Evolutionary conservation across 148 eudicot genomes (phyloP).

Genomic region (Pharnaceum exiguum): DNA sequence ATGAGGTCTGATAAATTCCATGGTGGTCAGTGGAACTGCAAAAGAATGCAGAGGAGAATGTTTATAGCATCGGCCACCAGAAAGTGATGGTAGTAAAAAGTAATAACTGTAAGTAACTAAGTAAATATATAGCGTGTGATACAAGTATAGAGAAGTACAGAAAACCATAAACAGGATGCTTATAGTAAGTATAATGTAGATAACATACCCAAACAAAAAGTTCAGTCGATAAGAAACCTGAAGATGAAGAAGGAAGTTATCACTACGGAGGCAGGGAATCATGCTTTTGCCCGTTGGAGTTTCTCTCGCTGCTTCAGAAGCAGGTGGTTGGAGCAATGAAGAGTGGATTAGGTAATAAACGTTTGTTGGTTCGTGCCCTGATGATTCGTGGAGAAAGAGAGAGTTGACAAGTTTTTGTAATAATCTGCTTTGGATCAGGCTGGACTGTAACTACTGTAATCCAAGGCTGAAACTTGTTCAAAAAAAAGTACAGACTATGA

Average conservation of each 20-base stretch:
- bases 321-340: neutral
- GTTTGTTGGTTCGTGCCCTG: constrained; percentile 9
- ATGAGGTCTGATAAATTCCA: constrained; percentile 6
- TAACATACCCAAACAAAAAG: neutral
- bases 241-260: neutral
- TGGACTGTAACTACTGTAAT: no score
- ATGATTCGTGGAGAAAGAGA: no score
- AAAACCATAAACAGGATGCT: constrained; percentile 5
- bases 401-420: no score
- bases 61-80: neutral
- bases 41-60: neutral
- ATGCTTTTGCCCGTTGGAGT: neutral
- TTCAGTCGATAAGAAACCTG: neutral
- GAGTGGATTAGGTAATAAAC: constrained; percentile 13
- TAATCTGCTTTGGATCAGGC: no score
- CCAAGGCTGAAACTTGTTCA: no score
- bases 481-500: no score
- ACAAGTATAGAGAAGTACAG: neutral
- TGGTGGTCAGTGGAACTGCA: constrained; percentile 5
- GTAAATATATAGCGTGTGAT: neutral
- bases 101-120: neutral
- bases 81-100: constrained; percentile 1
- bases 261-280: neutral
- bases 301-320: constrained; percentile 2
- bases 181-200: constrained; percentile 9